Evolutionary conservation across 1,139 yeast genomes (phyloP).

Genomic region (Saccharomyces pastorianus): DNA sequence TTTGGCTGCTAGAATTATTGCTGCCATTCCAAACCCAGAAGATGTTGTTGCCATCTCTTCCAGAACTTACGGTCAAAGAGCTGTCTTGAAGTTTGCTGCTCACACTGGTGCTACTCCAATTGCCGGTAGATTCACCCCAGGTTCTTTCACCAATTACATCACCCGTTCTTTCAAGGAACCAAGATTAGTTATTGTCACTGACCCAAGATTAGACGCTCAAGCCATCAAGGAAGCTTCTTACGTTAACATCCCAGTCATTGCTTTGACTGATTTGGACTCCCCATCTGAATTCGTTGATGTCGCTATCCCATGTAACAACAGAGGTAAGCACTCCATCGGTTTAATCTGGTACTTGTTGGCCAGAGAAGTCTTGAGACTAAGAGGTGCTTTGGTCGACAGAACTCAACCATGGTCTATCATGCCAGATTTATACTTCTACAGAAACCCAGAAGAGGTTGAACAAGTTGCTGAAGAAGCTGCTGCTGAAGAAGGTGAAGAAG

Average conservation of each 20-base stretch:
- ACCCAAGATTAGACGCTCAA: constrained; percentile 99
- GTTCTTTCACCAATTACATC: constrained; percentile 99
- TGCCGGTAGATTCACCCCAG: constrained; percentile 99
- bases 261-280: constrained; percentile 96
- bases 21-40: constrained; percentile 96
- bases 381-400: constrained; percentile 97
- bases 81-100: constrained; percentile 97
- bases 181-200: constrained; percentile 97
- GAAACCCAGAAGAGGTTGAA: constrained; percentile 99
- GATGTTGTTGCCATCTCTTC: constrained; percentile 98
- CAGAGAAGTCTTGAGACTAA: constrained; percentile 97
- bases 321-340: constrained; percentile 99
- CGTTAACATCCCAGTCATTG: constrained; percentile 99
- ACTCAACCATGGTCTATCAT: constrained; percentile 94
- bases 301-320: constrained; percentile 99
- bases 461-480: constrained; percentile 65
- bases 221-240: constrained; percentile 99
- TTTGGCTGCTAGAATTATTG: constrained; percentile 98
- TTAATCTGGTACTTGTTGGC: constrained; percentile 99
- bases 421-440: constrained; percentile 99
- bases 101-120: constrained; percentile 99
- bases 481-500: constrained; percentile 56
- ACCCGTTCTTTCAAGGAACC: constrained; percentile 99
- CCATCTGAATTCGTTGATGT: constrained; percentile 98
- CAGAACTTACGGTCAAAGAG: constrained; percentile 99